These are phyloP conservation scores for Inonotus hispidus DNA, from an alignment of 1,284 basidiomycete genomes.

Conservation along the genomic window DNA sequence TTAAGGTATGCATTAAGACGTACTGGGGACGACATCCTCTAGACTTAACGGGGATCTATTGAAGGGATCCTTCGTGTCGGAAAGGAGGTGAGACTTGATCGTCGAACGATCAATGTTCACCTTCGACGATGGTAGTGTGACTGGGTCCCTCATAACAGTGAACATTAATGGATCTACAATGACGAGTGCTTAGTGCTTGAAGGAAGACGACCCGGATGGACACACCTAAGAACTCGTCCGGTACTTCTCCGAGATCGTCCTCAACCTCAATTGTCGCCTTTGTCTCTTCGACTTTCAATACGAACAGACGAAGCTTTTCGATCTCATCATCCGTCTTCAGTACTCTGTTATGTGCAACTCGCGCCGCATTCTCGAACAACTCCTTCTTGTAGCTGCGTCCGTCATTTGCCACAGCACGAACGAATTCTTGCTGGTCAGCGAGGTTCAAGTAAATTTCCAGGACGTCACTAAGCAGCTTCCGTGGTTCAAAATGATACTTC, in stretches of 20 bases:
- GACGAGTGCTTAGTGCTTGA: conserved; percentile 15
- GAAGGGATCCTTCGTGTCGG: conserved; percentile 89
- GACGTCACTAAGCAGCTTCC: conserved; percentile 79
- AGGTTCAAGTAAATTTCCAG: conserved; percentile 92
- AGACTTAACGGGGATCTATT: conserved; percentile 77
- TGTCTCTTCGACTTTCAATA: conserved; percentile 80
- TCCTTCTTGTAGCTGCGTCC: conserved; percentile 87
- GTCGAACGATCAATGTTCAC: conserved; percentile 84
- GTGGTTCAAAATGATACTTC: conserved; percentile 88
- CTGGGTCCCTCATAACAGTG: conserved; percentile 95
- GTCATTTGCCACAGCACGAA: conserved; percentile 87
- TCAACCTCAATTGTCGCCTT: conserved; percentile 79
- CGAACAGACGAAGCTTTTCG: conserved; percentile 66
- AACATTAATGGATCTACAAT: conserved; percentile 83
- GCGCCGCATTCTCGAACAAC: conserved; percentile 78
- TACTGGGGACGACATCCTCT: conserved; percentile 77
- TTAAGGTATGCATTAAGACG: conserved; percentile 23
- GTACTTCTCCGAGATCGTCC: conserved; percentile 89
- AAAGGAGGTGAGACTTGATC: conserved; percentile 93
- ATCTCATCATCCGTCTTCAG: conserved; percentile 85
- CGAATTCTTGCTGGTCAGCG: conserved; percentile 74
- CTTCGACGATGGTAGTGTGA: conserved; percentile 82
- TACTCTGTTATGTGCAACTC: conserved; percentile 58
- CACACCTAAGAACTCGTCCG: conserved; percentile 92
- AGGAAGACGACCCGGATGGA: conserved; percentile 10